A percentile compares a stretch with the other conserved stretches of the same genome.
These are phyloP conservation scores for Mesotaenium endlicherianum DNA, from an alignment of 139 green algal genomes.

Conservation along the genomic window DNA sequence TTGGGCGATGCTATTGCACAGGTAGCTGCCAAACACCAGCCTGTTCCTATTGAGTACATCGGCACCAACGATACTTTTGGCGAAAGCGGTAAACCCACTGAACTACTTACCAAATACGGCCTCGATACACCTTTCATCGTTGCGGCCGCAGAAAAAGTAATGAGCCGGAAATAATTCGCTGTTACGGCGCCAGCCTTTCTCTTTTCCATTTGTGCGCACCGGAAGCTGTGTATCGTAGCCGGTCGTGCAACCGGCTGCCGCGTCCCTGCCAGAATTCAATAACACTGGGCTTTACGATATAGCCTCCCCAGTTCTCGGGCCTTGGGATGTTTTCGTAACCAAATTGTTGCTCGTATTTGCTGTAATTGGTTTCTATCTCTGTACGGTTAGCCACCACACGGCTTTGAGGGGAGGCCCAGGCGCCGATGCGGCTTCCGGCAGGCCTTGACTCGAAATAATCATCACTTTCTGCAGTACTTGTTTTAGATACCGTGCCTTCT, in stretches of 20 bases:
- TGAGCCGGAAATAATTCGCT: too few species aligned
- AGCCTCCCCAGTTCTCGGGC: constrained; percentile 63
- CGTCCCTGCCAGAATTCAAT: constrained; percentile 91
- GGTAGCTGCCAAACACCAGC: too few species aligned
- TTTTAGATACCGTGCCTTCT: constrained; percentile 69
- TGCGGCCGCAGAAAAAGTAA: too few species aligned
- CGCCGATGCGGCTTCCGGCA: constrained; percentile 69
- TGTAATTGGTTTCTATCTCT: neutral
- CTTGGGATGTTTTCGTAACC: constrained; percentile 2
- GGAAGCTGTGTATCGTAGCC: too few species aligned
- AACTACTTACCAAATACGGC: too few species aligned
- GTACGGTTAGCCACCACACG: neutral
- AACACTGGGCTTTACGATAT: constrained; percentile 63
- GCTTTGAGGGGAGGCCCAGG: constrained; percentile 61
- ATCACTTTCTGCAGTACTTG: constrained; percentile 66
- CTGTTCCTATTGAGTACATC: too few species aligned
- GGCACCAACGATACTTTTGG: too few species aligned
- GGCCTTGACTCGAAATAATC: constrained; percentile 79
- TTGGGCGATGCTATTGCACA: too few species aligned
- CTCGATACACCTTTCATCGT: too few species aligned
- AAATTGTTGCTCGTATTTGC: neutral
- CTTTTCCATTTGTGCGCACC: too few species aligned
- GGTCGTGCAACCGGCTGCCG: constrained; percentile 77
- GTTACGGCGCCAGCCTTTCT: too few species aligned
- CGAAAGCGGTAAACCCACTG: too few species aligned